phyloP scores from a whole-genome alignment of 805 yeast species.

The Clavispora fructus region DNA sequence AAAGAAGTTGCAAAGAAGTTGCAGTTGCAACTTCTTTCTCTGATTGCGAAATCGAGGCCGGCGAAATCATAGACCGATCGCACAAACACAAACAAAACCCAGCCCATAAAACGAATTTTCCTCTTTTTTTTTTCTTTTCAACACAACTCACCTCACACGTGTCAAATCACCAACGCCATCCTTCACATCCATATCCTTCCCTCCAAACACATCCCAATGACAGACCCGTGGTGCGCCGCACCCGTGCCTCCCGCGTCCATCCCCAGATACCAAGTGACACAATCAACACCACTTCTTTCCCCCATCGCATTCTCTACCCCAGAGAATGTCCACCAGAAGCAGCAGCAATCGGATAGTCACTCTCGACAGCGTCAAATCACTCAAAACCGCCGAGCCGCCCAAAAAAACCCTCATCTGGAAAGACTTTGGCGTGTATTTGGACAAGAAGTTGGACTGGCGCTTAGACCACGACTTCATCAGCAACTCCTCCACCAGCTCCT shows the following conservation, averaged over 20 bases:
- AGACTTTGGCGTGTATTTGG: constrained; percentile 40
- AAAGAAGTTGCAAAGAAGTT: too few relatives aligned
- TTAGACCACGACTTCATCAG: constrained; percentile 17
- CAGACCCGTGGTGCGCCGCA: not conserved
- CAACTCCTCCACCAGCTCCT: constrained; percentile 15
- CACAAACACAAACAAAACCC: too few relatives aligned
- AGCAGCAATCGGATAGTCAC: constrained; percentile 12
- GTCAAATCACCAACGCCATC: too few relatives aligned
- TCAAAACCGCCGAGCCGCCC: constrained; percentile 3
- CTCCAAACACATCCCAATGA: too few relatives aligned
- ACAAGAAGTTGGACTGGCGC: constrained; percentile 29
- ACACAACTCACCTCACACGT: too few relatives aligned
- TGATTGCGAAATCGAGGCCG: too few relatives aligned
- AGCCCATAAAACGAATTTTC: too few relatives aligned
- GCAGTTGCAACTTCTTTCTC: too few relatives aligned
- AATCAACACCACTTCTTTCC: not conserved
- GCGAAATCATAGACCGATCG: too few relatives aligned
- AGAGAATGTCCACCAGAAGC: constrained; percentile 8
- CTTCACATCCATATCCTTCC: too few relatives aligned
- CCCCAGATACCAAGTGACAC: not conserved
- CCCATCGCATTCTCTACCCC: not conserved
- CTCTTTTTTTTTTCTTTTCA: too few relatives aligned
- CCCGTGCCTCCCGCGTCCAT: constrained; percentile 1
- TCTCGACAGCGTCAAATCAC: constrained; percentile 13
- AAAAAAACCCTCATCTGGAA: constrained; percentile 32